phyloP scores from a whole-genome alignment of 202 grass and related monocot species.

The Elaeis oleifera region DNA sequence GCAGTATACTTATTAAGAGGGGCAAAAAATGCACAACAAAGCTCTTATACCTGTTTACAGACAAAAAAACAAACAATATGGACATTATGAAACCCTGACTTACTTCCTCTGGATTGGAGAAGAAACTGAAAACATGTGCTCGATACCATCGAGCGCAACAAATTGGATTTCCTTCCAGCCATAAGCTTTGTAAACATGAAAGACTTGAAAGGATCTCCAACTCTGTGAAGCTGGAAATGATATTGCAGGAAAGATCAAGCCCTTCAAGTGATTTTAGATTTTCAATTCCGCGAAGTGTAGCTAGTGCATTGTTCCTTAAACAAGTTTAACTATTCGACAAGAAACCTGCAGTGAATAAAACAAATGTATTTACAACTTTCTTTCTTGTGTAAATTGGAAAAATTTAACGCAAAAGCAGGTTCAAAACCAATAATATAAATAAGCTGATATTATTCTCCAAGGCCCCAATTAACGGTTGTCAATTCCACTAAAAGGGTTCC shows the following conservation, averaged over 20 bases:
- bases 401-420: no score
- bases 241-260: slow-evolving; percentile 91
- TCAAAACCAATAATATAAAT: no score
- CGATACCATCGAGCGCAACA: slow-evolving; percentile 90
- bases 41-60: no score
- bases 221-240: slow-evolving; percentile 86
- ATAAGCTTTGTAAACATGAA: slow-evolving; percentile 58
- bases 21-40: no score
- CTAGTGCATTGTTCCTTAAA: slow-evolving; percentile 88
- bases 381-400: no score
- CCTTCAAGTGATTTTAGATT: slow-evolving; percentile 78
- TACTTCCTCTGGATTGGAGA: slow-evolving; percentile 69
- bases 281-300: slow-evolving; percentile 65
- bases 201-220: slow-evolving; percentile 71
- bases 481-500: no score
- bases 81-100: slow-evolving; percentile 21
- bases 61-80: not conserved
- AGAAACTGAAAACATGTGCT: slow-evolving; percentile 77
- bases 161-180: slow-evolving; percentile 96
- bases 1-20: no score
- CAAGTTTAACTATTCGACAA: slow-evolving; percentile 62
- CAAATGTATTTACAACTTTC: no score
- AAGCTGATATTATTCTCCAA: no score
- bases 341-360: slow-evolving; percentile 43
- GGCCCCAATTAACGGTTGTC: no score